phyloP scores from a whole-genome alignment of 78 protist species.

The Dictyostelium intermedium region DNA sequence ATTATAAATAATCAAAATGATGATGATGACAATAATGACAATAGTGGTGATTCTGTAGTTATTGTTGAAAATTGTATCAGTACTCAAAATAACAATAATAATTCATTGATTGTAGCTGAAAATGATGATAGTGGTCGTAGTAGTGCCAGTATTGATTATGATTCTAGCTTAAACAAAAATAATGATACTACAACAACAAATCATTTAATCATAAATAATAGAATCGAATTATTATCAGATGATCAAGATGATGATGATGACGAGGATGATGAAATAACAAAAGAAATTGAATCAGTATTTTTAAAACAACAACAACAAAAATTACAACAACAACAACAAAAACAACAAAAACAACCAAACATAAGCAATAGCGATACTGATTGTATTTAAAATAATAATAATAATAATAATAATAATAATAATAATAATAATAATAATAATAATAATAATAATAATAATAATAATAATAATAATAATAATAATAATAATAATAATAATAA shows the following conservation, averaged over 20 bases:
- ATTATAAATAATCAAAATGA: too few species aligned
- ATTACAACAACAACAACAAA: neutral
- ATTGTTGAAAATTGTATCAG: neutral
- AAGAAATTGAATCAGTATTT: conserved; percentile 1
- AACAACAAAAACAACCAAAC: neutral
- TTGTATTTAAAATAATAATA: neutral
- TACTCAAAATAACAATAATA: neutral
- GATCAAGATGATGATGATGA: neutral
- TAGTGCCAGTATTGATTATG: neutral
- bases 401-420: neutral
- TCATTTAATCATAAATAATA: neutral
- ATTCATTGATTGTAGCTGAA: neutral
- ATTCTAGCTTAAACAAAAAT: neutral
- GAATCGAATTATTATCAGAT: neutral
- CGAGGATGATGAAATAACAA: neutral
- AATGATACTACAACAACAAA: neutral
- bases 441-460: too few species aligned
- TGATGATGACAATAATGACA: neutral
- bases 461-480: too few species aligned
- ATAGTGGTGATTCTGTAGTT: neutral
- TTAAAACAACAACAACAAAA: neutral
- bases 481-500: too few species aligned
- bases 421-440: too few species aligned
- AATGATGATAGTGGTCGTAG: neutral
- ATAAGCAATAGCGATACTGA: neutral